Conservation (phyloP, 2,329 filamentous ascomycete genomes). For the Lachnum nothofagi region DNA sequence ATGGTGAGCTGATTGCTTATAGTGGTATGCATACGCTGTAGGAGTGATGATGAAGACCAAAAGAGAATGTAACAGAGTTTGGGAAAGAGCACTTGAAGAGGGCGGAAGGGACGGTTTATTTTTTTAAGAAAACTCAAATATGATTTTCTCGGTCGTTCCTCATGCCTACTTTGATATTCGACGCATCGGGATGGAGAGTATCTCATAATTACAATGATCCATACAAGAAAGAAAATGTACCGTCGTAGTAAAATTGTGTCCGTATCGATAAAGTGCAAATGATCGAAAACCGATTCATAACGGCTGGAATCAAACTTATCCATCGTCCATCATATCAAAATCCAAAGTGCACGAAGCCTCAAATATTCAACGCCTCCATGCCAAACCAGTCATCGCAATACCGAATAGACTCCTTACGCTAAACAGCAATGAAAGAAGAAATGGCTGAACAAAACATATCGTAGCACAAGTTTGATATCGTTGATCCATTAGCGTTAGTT, state of each 20-base stretch:
- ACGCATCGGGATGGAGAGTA: constrained; percentile 11
- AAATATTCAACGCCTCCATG: constrained; percentile 5
- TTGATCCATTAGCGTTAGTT: constrained; percentile 34
- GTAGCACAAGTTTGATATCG: background rate
- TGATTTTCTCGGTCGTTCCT: background rate
- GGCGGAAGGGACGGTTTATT: constrained; percentile 8
- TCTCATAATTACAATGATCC: constrained; percentile 1
- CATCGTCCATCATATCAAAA: constrained; percentile 10
- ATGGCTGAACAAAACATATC: constrained; percentile 5
- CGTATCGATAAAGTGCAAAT: background rate
- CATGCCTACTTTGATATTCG: background rate
- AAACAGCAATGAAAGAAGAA: constrained; percentile 5
- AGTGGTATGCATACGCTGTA: background rate
- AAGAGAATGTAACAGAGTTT: background rate
- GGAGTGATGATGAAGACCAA: background rate
- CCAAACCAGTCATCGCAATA: background rate
- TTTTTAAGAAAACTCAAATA: no score
- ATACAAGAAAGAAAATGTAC: constrained; percentile 8
- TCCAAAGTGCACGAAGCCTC: constrained; percentile 8
- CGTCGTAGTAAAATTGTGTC: background rate
- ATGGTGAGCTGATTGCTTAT: background rate
- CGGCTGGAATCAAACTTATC: constrained; percentile 8
- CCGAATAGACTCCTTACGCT: background rate
- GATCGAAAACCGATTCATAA: constrained; percentile 8
- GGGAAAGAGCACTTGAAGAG: background rate